A percentile compares a stretch with the other conserved stretches of the same genome.
Evolutionary conservation across 164 flowering plant genomes (phyloP).

Genomic region (Platanus orientalis): DNA sequence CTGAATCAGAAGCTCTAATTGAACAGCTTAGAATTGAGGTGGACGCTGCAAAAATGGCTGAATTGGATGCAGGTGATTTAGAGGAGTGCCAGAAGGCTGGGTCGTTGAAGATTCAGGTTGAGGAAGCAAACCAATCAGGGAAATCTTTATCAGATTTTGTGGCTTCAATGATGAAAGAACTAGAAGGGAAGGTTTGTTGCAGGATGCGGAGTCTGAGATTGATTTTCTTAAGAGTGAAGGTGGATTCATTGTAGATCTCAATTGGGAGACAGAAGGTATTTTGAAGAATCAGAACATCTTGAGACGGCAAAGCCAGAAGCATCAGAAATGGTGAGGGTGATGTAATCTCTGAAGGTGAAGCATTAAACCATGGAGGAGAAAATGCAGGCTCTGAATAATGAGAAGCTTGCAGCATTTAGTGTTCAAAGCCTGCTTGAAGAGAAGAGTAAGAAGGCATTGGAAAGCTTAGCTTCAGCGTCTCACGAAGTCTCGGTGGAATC

Average conservation of each 20-base stretch:
- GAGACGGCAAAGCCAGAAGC: constrained; percentile 46
- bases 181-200: constrained; percentile 62
- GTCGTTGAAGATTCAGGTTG: constrained; percentile 41
- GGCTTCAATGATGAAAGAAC: constrained; percentile 59
- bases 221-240: constrained; percentile 54
- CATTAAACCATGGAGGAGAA: constrained; percentile 70
- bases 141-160: constrained; percentile 69
- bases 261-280: constrained; percentile 43
- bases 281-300: constrained; percentile 49
- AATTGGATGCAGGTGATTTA: constrained; percentile 56
- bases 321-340: constrained; percentile 36
- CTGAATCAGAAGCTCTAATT: constrained; percentile 36
- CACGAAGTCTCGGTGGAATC: constrained; percentile 86
- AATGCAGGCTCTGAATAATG: constrained; percentile 60
- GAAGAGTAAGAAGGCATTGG: constrained; percentile 88
- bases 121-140: constrained; percentile 57
- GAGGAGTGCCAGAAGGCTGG: constrained; percentile 57
- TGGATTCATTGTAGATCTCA: constrained; percentile 71
- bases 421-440: constrained; percentile 67
- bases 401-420: constrained; percentile 65
- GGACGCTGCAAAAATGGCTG: constrained; percentile 69
- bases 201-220: constrained; percentile 66
- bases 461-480: constrained; percentile 81
- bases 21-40: constrained; percentile 67
- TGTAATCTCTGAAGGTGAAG: constrained; percentile 51